Evolutionary conservation across 495 filamentous ascomycete species (phyloP).

Genomic region (Penicillium steckii): DNA sequence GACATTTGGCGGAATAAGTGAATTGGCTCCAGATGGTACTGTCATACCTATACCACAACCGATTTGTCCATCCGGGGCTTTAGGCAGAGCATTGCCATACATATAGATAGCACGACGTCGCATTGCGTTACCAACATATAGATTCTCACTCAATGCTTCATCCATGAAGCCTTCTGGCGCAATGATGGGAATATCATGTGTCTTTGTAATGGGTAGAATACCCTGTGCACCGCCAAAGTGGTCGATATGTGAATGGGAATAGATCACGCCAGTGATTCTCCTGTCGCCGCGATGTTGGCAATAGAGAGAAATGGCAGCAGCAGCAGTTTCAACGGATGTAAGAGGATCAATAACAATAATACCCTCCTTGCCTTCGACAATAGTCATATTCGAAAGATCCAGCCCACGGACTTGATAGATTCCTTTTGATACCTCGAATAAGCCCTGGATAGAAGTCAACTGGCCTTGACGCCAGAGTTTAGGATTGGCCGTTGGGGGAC

Average conservation of each 20-base stretch:
- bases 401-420: conserved; percentile 26
- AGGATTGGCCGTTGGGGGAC: conserved; percentile 17
- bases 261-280: conserved; percentile 21
- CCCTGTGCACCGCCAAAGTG: conserved; percentile 23
- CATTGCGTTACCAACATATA: conserved; percentile 22
- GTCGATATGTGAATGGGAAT: conserved; percentile 29
- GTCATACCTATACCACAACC: conserved; percentile 21
- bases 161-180: conserved; percentile 27
- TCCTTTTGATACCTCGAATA: conserved; percentile 21
- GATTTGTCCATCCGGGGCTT: conserved; percentile 12
- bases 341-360: conserved; percentile 27
- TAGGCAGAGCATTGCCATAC: conserved; percentile 17
- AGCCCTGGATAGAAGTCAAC: conserved; percentile 14
- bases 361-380: conserved; percentile 24
- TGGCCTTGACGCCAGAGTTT: conserved; percentile 24
- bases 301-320: conserved; percentile 19
- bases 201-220: conserved; percentile 1
- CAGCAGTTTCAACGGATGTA: conserved; percentile 14
- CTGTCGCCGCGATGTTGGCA: conserved; percentile 15
- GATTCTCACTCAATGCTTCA: conserved; percentile 20
- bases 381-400: conserved; percentile 27
- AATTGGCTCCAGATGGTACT: conserved; percentile 10
- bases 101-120: conserved; percentile 19
- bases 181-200: conserved; percentile 16
- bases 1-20: conserved; percentile 20